Base-by-base conservation (phyloP, 1,284 basidiomycete species). In the Apiotrichum montevideense region DNA sequence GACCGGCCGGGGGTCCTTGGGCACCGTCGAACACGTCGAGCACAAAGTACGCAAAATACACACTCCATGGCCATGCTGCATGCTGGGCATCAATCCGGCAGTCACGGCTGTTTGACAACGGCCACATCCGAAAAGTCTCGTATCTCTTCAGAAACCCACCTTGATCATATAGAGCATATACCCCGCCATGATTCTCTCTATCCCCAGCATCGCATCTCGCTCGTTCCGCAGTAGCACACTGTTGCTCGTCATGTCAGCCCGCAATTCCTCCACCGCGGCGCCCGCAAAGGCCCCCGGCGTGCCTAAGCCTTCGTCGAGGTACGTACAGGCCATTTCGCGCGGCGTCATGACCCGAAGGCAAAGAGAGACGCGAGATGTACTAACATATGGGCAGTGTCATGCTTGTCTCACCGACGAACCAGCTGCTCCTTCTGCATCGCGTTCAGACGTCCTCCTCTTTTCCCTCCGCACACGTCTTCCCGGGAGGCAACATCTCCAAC, bases 351-450 rank as follows among this genome's bases (percentile, higher is more conserved):
- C 29, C 3, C 29, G 29, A 29, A 29, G n/a, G 32, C 32, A 34
- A 3, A 13, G 5, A 1, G 6, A n/a, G 14, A n/a, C 6, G 21
- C 21, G 43, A 32, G 43, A 13, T 9, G 40, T 2, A 42, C 21
- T 34, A 7, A 35, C n/a, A 35, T 14, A 14, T 44, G 15, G 13
- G n/a, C 50, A 56, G 55, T 9, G 46, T 57, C 35, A 53, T 57
- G 51, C 42, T 57, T 32, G 46, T 57, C 46, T 53, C 51, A n/a
- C 56, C 56, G 3, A 53, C 51, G 8, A 57, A 57, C 51, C 46
- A 57, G 46, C 51, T 57, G 14, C 56, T 57, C 2, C 56, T 57
- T 14, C 51, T 57, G 29, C 56, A 57, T 33, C 56, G 56, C 21
- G 56, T 57, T 15, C 41, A 46, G 42, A 52, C 51, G 0, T 52